Evolutionary conservation across 768 basidiomycete species (phyloP).

Genomic region (Calocera viscosa): DNA sequence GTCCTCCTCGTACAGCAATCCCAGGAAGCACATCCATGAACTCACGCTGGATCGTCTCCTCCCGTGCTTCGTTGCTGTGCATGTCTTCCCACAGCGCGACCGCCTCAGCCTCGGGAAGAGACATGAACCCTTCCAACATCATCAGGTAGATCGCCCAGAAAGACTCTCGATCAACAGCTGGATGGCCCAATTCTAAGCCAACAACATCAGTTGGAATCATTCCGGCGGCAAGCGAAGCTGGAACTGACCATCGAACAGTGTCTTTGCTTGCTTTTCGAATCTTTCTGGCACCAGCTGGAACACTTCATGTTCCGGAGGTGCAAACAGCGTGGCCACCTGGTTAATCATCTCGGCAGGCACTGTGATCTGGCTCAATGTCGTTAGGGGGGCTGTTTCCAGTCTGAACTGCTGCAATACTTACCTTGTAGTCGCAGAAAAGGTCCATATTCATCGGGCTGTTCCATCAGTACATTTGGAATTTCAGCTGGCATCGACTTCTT

Average conservation of each 20-base stretch:
- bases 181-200: background rate
- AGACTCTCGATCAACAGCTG: background rate
- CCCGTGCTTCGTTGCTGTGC: background rate
- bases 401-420: conserved; percentile 10
- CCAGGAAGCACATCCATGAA: background rate
- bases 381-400: too few relatives aligned
- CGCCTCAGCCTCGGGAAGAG: background rate
- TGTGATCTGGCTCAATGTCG: background rate
- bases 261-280: background rate
- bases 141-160: background rate
- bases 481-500: conserved; percentile 34
- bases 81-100: background rate
- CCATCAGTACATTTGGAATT: conserved; percentile 28
- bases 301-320: background rate
- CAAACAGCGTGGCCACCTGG: background rate
- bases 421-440: conserved; percentile 29
- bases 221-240: background rate
- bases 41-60: background rate
- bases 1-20: too few relatives aligned
- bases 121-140: background rate
- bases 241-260: background rate
- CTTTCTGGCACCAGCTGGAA: background rate
- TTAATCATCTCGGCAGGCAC: background rate
- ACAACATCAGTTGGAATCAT: background rate
- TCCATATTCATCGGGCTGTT: conserved; percentile 23